phyloP scores from a whole-genome alignment of 441 rosid genomes.

The Bocquillonia castaneifolia region DNA sequence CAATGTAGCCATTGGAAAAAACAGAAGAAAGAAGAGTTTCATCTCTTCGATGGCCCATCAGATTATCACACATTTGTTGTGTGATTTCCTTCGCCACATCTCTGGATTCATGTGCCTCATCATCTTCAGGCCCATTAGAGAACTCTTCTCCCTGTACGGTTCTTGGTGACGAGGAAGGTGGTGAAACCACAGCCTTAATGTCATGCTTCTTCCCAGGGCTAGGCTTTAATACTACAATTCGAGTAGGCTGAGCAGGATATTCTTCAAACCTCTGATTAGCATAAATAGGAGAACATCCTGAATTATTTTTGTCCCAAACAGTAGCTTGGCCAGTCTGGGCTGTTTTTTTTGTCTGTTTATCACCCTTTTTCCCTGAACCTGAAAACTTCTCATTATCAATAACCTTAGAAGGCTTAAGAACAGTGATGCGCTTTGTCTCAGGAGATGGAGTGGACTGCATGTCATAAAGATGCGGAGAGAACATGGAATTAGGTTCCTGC shows the following conservation, averaged over 20 bases:
- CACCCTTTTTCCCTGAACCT: slow-evolving; percentile 39
- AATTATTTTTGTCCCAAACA: slow-evolving; percentile 39
- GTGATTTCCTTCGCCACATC: slow-evolving; percentile 61
- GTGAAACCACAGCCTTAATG: slow-evolving; percentile 40
- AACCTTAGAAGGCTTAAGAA: slow-evolving; percentile 75
- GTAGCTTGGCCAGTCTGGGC: slow-evolving; percentile 38
- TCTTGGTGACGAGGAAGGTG: slow-evolving; percentile 43
- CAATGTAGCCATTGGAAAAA: slow-evolving; percentile 69
- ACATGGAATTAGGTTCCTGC: slow-evolving; percentile 70
- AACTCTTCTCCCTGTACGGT: slow-evolving; percentile 31
- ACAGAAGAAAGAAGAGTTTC: slow-evolving; percentile 73
- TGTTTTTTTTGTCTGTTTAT: slow-evolving; percentile 41
- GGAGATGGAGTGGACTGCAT: slow-evolving; percentile 51
- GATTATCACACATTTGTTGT: slow-evolving; percentile 40
- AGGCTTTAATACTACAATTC: slow-evolving; percentile 89
- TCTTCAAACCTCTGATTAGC: slow-evolving; percentile 40
- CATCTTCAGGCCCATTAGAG: slow-evolving; percentile 48
- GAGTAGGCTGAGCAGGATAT: slow-evolving; percentile 56
- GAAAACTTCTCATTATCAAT: slow-evolving; percentile 48
- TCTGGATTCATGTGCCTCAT: slow-evolving; percentile 44
- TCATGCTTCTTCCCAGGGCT: slow-evolving; percentile 57
- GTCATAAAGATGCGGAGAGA: slow-evolving; percentile 49
- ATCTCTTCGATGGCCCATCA: slow-evolving; percentile 56
- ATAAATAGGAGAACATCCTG: slow-evolving; percentile 38
- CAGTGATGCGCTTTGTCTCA: slow-evolving; percentile 81